phyloP scores from a whole-genome alignment of 768 basidiomycete genomes.

The Boletus subcaerulescens region DNA sequence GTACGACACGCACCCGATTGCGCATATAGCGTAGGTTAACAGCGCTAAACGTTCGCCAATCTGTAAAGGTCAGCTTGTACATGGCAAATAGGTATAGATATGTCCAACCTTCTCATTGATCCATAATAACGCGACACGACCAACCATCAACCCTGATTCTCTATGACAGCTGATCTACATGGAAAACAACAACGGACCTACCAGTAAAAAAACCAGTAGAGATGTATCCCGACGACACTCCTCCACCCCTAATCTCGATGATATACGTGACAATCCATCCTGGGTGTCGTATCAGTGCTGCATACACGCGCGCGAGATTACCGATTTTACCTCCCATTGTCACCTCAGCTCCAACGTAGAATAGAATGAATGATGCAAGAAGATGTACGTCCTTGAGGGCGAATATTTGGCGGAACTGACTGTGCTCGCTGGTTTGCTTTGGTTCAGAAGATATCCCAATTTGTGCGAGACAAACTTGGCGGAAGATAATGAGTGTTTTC shows the following conservation, averaged over 20 bases:
- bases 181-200: too few relatives aligned
- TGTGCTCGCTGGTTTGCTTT: slow-evolving; percentile 21
- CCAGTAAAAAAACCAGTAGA: slow-evolving; percentile 14
- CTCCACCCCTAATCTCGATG: slow-evolving; percentile 40
- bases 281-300: slow-evolving; percentile 10
- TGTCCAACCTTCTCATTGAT: slow-evolving; percentile 25
- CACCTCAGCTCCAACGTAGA: slow-evolving; percentile 46
- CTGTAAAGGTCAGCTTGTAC: slow-evolving; percentile 11
- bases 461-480: too few relatives aligned
- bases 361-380: slow-evolving; percentile 42
- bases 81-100: too few relatives aligned
- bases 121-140: slow-evolving; percentile 23
- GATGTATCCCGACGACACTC: slow-evolving; percentile 45
- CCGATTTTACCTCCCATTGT: slow-evolving; percentile 37
- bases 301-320: neutral
- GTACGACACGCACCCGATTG: slow-evolving; percentile 24
- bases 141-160: slow-evolving; percentile 25
- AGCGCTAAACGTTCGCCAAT: slow-evolving; percentile 32
- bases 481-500: too few relatives aligned
- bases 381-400: slow-evolving; percentile 40
- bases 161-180: neutral
- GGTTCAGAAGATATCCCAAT: slow-evolving; percentile 25
- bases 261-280: slow-evolving; percentile 70
- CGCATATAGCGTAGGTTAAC: slow-evolving; percentile 29
- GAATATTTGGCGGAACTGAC: slow-evolving; percentile 47